Evolutionary conservation across 768 basidiomycete species (phyloP), one percentile per base, ranked within the genome.

Genomic region (Tephrocybe sp.): DNA sequence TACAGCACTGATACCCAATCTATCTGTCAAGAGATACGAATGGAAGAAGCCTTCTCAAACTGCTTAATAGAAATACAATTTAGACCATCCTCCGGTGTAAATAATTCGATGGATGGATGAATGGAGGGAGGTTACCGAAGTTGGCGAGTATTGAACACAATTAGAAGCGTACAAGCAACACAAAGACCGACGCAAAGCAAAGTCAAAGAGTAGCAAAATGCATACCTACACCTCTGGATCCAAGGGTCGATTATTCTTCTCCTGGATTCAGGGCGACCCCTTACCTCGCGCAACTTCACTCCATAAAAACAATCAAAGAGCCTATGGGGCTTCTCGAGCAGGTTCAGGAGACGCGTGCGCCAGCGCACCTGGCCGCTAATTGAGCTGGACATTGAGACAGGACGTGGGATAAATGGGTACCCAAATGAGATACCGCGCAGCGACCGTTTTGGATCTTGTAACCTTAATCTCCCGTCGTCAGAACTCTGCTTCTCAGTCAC

Each of bases 381-480:
- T 13, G 40, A 30, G 34, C 15, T 66, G 53, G 59, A 61, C 64
- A 55, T 58, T 56, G 34, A 43, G 9, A 67, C 65, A 2, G 80
- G 77, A 9, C 81, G 75, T 2, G 81, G 72, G 30, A 84, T 70
- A 54, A 85, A 83, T 12, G 84, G 84, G 51, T 85, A 82, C 12
- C 83, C 78, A 52, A 75, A 77, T 13, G 71, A 75, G 34, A 77
- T 76, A 1, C 76, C 76, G 42, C 69, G 67, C 62, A 76, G 48
- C 2, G 72, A 64, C 48, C 74, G 67, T 63, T 74, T 74, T 34
- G 76, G 67, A 59, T 73, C 69, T 61, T 76, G 68, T 58, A 76
- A 51, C 58, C 70, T 55, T 62, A 75, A 63, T 53, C 75, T 63
- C 40, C 72, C 70, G 47, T 72, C 69, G 44, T 74, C 69, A 30